Base-by-base conservation (phyloP, 371 early-diverging fungal species). In the Lichtheimia hyalospora region DNA sequence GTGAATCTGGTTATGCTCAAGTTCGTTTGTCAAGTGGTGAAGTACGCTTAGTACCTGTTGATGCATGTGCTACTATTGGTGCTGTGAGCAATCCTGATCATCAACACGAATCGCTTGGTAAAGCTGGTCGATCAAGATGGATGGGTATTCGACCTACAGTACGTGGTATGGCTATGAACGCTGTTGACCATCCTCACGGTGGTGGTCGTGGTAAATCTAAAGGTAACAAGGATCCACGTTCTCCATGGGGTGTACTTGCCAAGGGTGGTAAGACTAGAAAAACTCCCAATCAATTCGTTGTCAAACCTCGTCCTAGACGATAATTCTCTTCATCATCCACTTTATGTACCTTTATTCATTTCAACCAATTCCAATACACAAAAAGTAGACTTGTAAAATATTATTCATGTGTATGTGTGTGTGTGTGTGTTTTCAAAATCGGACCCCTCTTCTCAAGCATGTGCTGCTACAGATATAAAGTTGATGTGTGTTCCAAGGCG, bases 131-230 rank as follows among this genome's bases (percentile, higher is more conserved):
- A 52, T 81, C 84, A 34, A 77, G 97, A 64, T 85, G 91, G 75
- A 66, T 84, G 51, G 98, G 98, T 41, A 87, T 89, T 69, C 84
- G 99, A 63, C 99, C 99, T 43, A 89, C 89, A 25, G 99, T 99
- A 41, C 90, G 99, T 85, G 96, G 98, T 93, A 94, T 98, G 74
- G 99, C 99, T 44, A 96, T 96, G 97, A 99, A 97, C 82, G 92
- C 98, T n/a, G 83, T 85, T 56, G 98, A 99, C 81, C 99, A 99
- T 84, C 96, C 98, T 59, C 97, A 97, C 76, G 99, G 99, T 82
- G 99, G 99, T 87, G 99, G 99, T 85, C 86, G 92, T 68, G 90
- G 92, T 68, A 96, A 95, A 83, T 91, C 92, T 61, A 94, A 95
- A 87, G 97, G 99, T 80, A 89, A 87, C 68, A 90, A 92, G 71